These are phyloP conservation scores for Haplosporangium gracile DNA, from an alignment of 192 early-diverging fungal species.

Conservation along the genomic window DNA sequence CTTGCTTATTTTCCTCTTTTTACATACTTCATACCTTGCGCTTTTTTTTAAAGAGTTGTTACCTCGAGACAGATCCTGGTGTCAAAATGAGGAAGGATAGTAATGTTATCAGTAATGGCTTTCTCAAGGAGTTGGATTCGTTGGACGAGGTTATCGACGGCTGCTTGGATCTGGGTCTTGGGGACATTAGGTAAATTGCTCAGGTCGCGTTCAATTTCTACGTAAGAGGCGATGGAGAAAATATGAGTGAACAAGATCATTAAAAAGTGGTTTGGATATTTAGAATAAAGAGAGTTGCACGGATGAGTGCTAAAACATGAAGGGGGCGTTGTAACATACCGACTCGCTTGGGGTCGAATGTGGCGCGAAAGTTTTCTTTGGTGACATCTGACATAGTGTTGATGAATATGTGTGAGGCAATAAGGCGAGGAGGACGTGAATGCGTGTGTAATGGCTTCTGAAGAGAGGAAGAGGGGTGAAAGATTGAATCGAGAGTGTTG, in stretches of 20 bases:
- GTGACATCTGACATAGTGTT: conserved; percentile 29
- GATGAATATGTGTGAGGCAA: background rate
- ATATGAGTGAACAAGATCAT: background rate
- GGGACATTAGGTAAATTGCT: conserved; percentile 5
- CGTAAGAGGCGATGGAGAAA: too few species aligned
- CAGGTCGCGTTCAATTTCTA: conserved; percentile 31
- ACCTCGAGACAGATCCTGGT: conserved; percentile 70
- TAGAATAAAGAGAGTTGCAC: background rate
- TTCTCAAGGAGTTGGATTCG: conserved; percentile 67
- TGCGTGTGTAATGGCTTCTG: background rate
- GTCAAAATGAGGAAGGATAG: conserved; percentile 72
- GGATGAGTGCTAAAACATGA: background rate
- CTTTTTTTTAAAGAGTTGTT: background rate
- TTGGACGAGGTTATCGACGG: conserved; percentile 54
- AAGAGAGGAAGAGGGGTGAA: background rate
- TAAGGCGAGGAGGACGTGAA: background rate
- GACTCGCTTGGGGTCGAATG: conserved; percentile 44
- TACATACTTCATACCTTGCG: background rate
- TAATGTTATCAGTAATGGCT: conserved; percentile 65
- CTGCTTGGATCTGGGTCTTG: conserved; percentile 26
- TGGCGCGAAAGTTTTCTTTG: conserved; percentile 38
- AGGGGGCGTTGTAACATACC: conserved; percentile 10
- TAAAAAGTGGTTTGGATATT: background rate
- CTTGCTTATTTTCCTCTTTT: too few species aligned
- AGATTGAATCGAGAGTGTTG: background rate